Evolutionary conservation across 108 stramenopile genomes (phyloP).

Genomic region (Nitzschia inconspicua): DNA sequence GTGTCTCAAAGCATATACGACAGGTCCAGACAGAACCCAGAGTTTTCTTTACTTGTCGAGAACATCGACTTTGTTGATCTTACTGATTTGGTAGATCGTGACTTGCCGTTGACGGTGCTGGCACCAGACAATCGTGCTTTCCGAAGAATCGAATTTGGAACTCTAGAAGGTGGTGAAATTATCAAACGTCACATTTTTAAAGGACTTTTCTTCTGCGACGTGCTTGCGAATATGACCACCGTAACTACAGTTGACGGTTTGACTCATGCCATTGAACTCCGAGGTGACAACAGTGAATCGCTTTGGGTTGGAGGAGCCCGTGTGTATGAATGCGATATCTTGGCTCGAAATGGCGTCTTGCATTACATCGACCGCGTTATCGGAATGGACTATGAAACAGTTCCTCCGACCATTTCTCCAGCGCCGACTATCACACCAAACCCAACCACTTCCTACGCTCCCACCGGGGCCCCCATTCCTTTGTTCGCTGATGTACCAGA

Average conservation of each 20-base stretch:
- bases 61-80: constrained; percentile 34
- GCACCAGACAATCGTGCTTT: constrained; percentile 31
- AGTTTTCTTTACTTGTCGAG: constrained; percentile 9
- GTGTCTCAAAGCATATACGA: constrained; percentile 31
- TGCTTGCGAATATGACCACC: constrained; percentile 20
- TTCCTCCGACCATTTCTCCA: constrained; percentile 26
- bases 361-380: constrained; percentile 38
- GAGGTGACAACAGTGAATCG: constrained; percentile 13
- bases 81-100: constrained; percentile 21
- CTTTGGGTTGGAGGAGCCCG: constrained; percentile 30
- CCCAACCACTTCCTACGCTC: constrained; percentile 10
- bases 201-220: constrained; percentile 23
- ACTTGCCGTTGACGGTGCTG: constrained; percentile 30
- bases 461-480: constrained; percentile 10
- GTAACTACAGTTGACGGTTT: constrained; percentile 15
- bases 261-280: constrained; percentile 4
- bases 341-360: constrained; percentile 34
- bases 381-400: constrained; percentile 24
- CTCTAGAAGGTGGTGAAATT: constrained; percentile 24
- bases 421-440: constrained; percentile 29
- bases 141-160: constrained; percentile 14
- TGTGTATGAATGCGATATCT: constrained; percentile 27
- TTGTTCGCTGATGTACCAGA: constrained; percentile 1
- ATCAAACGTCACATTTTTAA: constrained; percentile 23
- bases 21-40: constrained; percentile 4